Conservation (phyloP, 805 yeast species). For the Alloascoidea africana region DNA sequence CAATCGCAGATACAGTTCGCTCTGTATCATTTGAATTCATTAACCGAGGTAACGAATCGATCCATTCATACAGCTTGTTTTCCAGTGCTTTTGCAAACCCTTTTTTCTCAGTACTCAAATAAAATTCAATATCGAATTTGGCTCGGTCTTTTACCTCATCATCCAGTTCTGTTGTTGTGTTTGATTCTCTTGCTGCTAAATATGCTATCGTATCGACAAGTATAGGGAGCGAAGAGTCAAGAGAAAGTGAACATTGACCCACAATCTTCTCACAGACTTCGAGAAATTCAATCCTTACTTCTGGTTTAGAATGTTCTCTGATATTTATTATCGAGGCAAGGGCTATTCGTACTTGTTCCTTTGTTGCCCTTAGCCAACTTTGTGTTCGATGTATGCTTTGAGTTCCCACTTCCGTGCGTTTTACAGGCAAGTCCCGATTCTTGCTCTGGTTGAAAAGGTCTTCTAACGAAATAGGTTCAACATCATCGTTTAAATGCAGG, state of each 20-base stretch:
- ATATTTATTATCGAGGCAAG: constrained; percentile 20
- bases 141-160: constrained; percentile 4
- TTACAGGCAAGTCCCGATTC: too few relatives aligned
- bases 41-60: constrained; percentile 12
- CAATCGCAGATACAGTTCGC: neutral
- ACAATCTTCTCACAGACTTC: constrained; percentile 18
- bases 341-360: constrained; percentile 32
- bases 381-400: constrained; percentile 21
- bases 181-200: constrained; percentile 8
- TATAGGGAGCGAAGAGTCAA: constrained; percentile 21
- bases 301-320: constrained; percentile 15
- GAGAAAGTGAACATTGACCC: constrained; percentile 18
- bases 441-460: neutral
- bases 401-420: neutral
- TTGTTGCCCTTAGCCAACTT: constrained; percentile 40
- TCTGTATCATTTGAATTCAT: constrained; percentile 13
- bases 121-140: neutral
- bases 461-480: neutral
- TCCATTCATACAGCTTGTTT: constrained; percentile 13
- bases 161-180: constrained; percentile 5
- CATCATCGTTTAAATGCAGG: neutral
- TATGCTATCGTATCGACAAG: constrained; percentile 20
- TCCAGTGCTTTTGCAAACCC: constrained; percentile 6
- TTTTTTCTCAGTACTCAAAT: constrained; percentile 2
- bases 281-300: constrained; percentile 19